Conservation (phyloP, 2,329 filamentous ascomycete genomes). For the Trichocomaceae sp. region DNA sequence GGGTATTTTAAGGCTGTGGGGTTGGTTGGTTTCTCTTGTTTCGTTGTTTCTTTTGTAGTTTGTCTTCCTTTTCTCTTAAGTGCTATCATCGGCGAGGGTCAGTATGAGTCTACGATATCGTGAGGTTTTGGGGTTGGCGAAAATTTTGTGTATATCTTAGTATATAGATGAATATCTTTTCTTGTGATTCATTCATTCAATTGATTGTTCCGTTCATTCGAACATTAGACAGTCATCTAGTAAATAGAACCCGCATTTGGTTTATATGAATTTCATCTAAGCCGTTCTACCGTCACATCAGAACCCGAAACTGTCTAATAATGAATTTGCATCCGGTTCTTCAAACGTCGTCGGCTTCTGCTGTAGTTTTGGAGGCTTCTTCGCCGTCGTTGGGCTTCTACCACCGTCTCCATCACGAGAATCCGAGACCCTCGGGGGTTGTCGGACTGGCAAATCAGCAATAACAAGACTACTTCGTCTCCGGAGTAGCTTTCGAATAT, state of each 20-base stretch:
- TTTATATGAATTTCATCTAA: neutral
- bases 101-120: slow-evolving; percentile 5
- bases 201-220: neutral
- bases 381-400: slow-evolving; percentile 20
- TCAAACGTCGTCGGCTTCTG: slow-evolving; percentile 70
- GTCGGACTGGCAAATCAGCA: slow-evolving; percentile 51
- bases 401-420: neutral
- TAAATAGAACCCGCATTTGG: neutral
- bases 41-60: neutral
- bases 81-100: neutral
- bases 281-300: slow-evolving; percentile 31
- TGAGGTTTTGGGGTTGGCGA: neutral
- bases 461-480: slow-evolving; percentile 73
- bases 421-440: neutral
- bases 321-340: slow-evolving; percentile 81
- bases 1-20: neutral
- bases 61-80: neutral
- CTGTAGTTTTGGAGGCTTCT: slow-evolving; percentile 23
- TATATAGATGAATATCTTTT: neutral
- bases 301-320: slow-evolving; percentile 92
- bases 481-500: slow-evolving; percentile 62
- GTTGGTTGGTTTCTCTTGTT: neutral
- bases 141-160: neutral
- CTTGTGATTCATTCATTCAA: too few species aligned
- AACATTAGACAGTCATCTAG: neutral